These are phyloP conservation scores for Stenocarpella maydis DNA, from an alignment of 2,329 filamentous ascomycete species.

Conservation along the genomic window DNA sequence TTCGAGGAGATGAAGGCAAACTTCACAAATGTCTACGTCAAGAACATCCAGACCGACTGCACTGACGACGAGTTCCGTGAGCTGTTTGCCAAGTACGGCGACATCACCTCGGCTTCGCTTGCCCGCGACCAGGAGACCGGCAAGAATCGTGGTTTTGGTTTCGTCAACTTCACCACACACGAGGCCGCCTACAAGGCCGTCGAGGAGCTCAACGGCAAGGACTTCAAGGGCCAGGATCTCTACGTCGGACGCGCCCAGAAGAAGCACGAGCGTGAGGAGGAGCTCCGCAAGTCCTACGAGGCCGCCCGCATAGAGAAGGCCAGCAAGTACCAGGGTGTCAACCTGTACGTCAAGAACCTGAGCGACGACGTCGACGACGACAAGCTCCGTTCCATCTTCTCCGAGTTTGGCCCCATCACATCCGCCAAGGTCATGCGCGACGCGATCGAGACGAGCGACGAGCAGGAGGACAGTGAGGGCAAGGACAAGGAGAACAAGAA, in stretches of 20 bases:
- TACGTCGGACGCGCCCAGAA: slow-evolving; percentile 99
- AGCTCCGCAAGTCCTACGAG: slow-evolving; percentile 98
- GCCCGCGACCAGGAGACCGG: slow-evolving; percentile 84
- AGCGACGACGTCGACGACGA: slow-evolving; percentile 97
- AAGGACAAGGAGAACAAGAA: slow-evolving; percentile 59
- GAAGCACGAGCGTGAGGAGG: slow-evolving; percentile 99
- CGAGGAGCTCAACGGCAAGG: slow-evolving; percentile 88
- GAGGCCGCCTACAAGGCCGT: slow-evolving; percentile 87
- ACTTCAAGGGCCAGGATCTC: slow-evolving; percentile 93
- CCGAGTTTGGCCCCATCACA: slow-evolving; percentile 91
- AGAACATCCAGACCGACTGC: slow-evolving; percentile 89
- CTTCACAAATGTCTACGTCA: slow-evolving; percentile 99
- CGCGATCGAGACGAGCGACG: slow-evolving; percentile 61
- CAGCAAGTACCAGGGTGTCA: slow-evolving; percentile 99
- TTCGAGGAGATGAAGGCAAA: slow-evolving; percentile 99
- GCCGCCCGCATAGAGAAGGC: slow-evolving; percentile 97
- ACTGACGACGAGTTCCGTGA: slow-evolving; percentile 94
- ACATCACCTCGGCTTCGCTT: slow-evolving; percentile 94
- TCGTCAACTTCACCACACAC: slow-evolving; percentile 95
- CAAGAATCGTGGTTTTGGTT: slow-evolving; percentile 95
- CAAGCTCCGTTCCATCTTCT: slow-evolving; percentile 93
- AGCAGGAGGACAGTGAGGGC: slow-evolving; percentile 63
- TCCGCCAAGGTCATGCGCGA: slow-evolving; percentile 99
- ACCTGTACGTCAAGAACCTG: slow-evolving; percentile 99
- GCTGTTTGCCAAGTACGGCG: slow-evolving; percentile 90